Conservation (phyloP, 495 filamentous ascomycete species). For the Amorphotheca resinae region DNA sequence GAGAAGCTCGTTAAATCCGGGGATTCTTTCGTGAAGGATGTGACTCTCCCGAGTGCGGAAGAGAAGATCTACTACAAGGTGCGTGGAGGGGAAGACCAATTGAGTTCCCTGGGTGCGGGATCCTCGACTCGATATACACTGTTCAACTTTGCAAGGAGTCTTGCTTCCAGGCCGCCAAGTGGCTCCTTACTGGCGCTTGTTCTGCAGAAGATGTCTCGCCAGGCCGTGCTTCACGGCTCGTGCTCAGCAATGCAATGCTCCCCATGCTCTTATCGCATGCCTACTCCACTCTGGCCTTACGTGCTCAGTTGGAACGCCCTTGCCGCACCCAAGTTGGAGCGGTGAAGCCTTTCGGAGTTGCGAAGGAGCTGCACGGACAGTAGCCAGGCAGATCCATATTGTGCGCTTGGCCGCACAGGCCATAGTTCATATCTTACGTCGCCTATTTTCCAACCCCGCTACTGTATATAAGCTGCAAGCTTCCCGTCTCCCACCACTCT, state of each 20-base stretch:
- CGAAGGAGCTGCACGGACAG: too few relatives aligned
- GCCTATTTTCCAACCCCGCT: conserved; percentile 16
- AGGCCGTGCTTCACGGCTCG: neutral
- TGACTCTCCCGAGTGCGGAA: conserved; percentile 46
- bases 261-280: neutral
- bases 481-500: neutral
- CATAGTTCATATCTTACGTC: conserved; percentile 4
- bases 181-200: neutral
- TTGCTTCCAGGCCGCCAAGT: conserved; percentile 3
- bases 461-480: neutral
- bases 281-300: conserved; percentile 6
- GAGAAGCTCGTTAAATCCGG: conserved; percentile 65
- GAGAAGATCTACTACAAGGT: conserved; percentile 80
- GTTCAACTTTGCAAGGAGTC: too few relatives aligned
- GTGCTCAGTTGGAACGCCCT: too few relatives aligned
- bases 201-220: neutral
- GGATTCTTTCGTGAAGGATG: conserved; percentile 61
- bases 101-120: neutral
- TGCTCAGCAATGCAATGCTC: neutral
- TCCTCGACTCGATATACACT: neutral
- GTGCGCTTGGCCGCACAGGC: too few relatives aligned
- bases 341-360: neutral
- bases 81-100: conserved; percentile 4
- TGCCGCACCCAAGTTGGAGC: too few relatives aligned
- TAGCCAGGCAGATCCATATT: too few relatives aligned